phyloP scores from a whole-genome alignment of 805 yeast species.

The Clavispora fructus region DNA sequence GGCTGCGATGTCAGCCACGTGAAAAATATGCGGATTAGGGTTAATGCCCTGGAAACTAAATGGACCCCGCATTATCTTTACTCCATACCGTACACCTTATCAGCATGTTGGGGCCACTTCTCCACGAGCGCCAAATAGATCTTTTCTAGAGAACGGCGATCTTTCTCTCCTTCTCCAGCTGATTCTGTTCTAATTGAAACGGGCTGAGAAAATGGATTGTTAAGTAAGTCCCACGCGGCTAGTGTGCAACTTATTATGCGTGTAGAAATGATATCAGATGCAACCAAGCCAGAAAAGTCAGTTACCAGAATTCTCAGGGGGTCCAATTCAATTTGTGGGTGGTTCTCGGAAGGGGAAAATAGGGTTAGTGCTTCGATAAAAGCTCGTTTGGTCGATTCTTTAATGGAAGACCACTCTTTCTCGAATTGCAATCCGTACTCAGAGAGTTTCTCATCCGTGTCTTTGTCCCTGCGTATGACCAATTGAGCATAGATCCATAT shows the following conservation, averaged over 20 bases:
- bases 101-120: constrained; percentile 24
- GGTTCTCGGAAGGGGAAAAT: not conserved
- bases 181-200: constrained; percentile 9
- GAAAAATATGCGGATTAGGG: not conserved
- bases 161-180: constrained; percentile 1
- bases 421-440: not conserved
- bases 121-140: constrained; percentile 11
- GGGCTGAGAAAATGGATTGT: not conserved
- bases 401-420: not conserved
- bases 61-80: constrained; percentile 4
- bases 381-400: not conserved
- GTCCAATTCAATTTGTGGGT: not conserved
- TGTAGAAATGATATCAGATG: constrained; percentile 19
- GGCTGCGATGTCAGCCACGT: not conserved
- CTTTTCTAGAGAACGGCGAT: constrained; percentile 7
- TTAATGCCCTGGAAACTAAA: not conserved
- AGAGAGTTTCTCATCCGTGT: not conserved
- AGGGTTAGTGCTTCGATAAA: not conserved
- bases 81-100: constrained; percentile 33
- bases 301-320: constrained; percentile 1
- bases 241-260: constrained; percentile 30
- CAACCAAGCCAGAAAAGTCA: constrained; percentile 12
- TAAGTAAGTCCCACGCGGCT: constrained; percentile 31
- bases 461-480: not conserved
- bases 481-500: constrained; percentile 1